phyloP scores from a whole-genome alignment of 441 rosid genomes.

The Kokia cookei region DNA sequence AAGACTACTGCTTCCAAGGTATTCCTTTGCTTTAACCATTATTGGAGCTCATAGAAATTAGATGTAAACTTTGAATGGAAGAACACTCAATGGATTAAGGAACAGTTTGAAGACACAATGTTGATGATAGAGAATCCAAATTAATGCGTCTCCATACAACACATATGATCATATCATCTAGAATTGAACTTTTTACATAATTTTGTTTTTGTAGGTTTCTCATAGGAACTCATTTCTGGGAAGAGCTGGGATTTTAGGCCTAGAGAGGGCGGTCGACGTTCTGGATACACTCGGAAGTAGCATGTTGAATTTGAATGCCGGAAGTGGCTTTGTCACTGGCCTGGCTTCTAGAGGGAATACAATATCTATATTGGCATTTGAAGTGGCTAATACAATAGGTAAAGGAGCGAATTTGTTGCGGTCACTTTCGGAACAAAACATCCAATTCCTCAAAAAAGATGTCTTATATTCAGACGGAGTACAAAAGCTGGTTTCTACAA shows the following conservation, averaged over 20 bases:
- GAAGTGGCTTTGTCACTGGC: constrained; percentile 52
- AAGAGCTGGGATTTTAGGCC: constrained; percentile 58
- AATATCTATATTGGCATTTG: constrained; percentile 66
- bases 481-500: constrained; percentile 58
- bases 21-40: not conserved
- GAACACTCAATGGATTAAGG: not conserved
- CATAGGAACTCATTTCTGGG: constrained; percentile 69
- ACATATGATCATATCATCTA: not conserved
- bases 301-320: constrained; percentile 62
- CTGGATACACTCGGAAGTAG: constrained; percentile 86
- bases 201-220: constrained; percentile 22
- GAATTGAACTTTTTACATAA: not conserved
- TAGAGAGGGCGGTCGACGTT: constrained; percentile 78
- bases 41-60: no score
- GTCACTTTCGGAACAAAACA: constrained; percentile 61
- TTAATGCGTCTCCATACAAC: not conserved
- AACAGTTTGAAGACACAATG: not conserved
- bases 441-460: constrained; percentile 55
- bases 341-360: constrained; percentile 45
- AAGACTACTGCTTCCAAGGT: constrained; percentile 44
- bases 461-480: constrained; percentile 67
- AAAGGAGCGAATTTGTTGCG: constrained; percentile 73
- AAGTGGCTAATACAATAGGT: constrained; percentile 84
- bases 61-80: not conserved
- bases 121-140: not conserved